These are phyloP conservation scores for Alopecurus myosuroides DNA, from an alignment of 176 grass and related monocot genomes.

Conservation along the genomic window DNA sequence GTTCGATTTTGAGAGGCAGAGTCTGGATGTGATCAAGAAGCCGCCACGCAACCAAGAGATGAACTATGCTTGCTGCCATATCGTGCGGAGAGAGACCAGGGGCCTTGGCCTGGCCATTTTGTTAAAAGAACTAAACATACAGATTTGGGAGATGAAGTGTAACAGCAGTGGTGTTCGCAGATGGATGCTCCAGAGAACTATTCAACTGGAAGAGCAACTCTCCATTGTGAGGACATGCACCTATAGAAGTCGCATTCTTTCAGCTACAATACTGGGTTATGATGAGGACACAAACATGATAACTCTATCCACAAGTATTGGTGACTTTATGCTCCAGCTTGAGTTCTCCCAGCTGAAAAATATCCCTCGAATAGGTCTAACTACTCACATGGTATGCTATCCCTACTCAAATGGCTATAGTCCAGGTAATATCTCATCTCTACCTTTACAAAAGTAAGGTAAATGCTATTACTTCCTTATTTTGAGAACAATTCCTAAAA, in stretches of 20 bases:
- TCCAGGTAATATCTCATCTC: neutral
- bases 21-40: neutral
- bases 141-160: neutral
- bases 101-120: neutral
- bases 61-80: neutral
- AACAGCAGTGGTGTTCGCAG: neutral
- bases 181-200: neutral
- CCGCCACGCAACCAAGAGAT: neutral
- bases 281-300: neutral
- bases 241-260: neutral
- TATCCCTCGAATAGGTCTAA: neutral
- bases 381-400: neutral
- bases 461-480: neutral
- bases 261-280: neutral
- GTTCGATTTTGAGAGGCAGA: neutral
- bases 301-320: neutral
- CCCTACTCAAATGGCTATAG: neutral
- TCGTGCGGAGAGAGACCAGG: neutral
- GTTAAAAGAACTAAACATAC: neutral
- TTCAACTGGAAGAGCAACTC: neutral
- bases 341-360: neutral
- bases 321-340: neutral
- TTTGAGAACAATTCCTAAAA: neutral
- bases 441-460: neutral
- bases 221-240: neutral